phyloP scores from a whole-genome alignment of 2,329 filamentous ascomycete genomes.

The Penicillium sp. region DNA sequence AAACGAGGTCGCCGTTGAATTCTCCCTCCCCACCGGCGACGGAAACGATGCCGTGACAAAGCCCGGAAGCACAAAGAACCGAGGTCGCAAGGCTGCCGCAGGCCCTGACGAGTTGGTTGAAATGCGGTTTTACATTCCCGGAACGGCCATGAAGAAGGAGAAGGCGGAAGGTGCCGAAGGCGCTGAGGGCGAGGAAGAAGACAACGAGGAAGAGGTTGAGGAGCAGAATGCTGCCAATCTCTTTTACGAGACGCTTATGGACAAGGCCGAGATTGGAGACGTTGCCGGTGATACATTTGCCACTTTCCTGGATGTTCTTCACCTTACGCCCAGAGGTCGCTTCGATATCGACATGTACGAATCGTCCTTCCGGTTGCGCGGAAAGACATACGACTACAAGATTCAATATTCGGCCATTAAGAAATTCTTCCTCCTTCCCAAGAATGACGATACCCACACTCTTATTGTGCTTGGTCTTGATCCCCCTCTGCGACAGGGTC shows the following conservation, averaged over 20 bases:
- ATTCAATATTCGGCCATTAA: slow-evolving; percentile 98
- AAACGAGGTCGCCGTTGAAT: slow-evolving; percentile 96
- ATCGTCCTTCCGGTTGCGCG: slow-evolving; percentile 90
- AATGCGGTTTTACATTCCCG: slow-evolving; percentile 98
- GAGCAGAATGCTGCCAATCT: slow-evolving; percentile 93
- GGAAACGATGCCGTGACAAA: slow-evolving; percentile 72
- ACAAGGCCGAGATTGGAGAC: slow-evolving; percentile 98
- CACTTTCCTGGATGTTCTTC: slow-evolving; percentile 92
- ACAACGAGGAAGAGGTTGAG: slow-evolving; percentile 69
- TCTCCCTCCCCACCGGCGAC: slow-evolving; percentile 71
- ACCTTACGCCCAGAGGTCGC: slow-evolving; percentile 95
- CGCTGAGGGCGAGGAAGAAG: slow-evolving; percentile 60
- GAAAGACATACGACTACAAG: slow-evolving; percentile 99
- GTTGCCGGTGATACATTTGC: slow-evolving; percentile 98
- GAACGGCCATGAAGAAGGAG: slow-evolving; percentile 71
- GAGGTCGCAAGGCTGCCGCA: slow-evolving; percentile 85
- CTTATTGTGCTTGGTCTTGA: slow-evolving; percentile 94
- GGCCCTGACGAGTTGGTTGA: slow-evolving; percentile 92
- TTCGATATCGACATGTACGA: slow-evolving; percentile 99
- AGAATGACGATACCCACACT: slow-evolving; percentile 95
- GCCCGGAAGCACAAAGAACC: slow-evolving; percentile 66
- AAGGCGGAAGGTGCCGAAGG: slow-evolving; percentile 70
- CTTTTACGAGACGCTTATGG: slow-evolving; percentile 98
- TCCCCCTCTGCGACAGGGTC: slow-evolving; percentile 90
- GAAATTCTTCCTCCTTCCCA: slow-evolving; percentile 97